phyloP scores from a whole-genome alignment of 805 yeast species.

The Henningerozyma blattae region DNA sequence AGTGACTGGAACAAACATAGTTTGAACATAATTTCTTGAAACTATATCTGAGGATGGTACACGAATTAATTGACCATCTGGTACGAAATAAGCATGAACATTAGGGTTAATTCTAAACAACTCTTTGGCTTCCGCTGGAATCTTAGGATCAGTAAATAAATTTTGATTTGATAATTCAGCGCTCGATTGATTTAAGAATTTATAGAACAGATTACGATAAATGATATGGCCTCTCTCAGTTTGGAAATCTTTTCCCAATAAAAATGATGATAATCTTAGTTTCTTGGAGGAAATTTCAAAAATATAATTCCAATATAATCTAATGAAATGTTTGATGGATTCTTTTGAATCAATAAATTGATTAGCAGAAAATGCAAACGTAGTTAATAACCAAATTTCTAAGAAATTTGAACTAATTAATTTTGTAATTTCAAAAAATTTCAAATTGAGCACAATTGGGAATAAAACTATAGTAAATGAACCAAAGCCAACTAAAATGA shows the following conservation, averaged over 20 bases:
- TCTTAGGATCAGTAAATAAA: constrained; percentile 40
- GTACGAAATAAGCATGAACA: constrained; percentile 49
- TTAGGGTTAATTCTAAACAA: constrained; percentile 32
- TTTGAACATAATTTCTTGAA: constrained; percentile 48
- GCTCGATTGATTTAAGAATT: constrained; percentile 27
- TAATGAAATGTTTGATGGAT: constrained; percentile 26
- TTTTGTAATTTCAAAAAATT: constrained; percentile 9
- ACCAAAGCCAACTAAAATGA: constrained; percentile 70
- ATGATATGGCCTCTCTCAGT: constrained; percentile 59
- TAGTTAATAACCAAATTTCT: constrained; percentile 32
- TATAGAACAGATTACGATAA: constrained; percentile 39
- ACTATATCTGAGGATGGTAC: constrained; percentile 80
- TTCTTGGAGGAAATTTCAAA: constrained; percentile 43
- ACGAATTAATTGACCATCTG: constrained; percentile 71
- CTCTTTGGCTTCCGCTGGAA: constrained; percentile 32
- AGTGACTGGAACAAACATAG: constrained; percentile 73
- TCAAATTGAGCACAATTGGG: constrained; percentile 24
- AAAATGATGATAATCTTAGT: constrained; percentile 72
- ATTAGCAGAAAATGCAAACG: constrained; percentile 8
- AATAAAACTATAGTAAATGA: constrained; percentile 40
- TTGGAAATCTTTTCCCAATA: constrained; percentile 48
- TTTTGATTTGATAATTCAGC: constrained; percentile 37
- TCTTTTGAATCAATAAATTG: constrained; percentile 16
- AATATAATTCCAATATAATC: constrained; percentile 48
- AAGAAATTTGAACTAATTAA: constrained; percentile 1